Base-by-base conservation (phyloP, 805 yeast genomes). In the Debaryomyces castellii region DNA sequence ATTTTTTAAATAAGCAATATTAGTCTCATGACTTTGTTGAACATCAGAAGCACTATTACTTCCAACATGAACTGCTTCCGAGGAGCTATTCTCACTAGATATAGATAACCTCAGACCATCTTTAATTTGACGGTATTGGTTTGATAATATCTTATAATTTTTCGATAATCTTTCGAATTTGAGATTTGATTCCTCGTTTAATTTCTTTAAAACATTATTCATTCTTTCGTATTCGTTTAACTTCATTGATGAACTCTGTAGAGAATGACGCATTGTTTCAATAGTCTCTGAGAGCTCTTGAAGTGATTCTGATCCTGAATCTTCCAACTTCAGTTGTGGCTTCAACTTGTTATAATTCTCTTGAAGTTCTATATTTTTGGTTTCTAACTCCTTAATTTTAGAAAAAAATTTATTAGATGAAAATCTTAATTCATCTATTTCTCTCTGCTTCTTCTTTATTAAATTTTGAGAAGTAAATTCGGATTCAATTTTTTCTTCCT, bases 1-100 rank as follows among this genome's bases (percentile, higher is more conserved):
- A 60, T 94, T 94, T 62, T 87, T 88, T 42, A 90, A 75, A 60
- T 92, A 92, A 10, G 95, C 88, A 17, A 85, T 73, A 40, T 53
- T 56, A 2, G 57, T 44, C 32, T 30, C 38, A 38, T 48, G 14
- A 17, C 43, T 49, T 10, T 40, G 22, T 37, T 43, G 16, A 66
- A 62, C 21, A 5, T 43, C 50, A 16, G 45, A 50, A 14, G 35
- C 20, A 3, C 56, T 50, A 11, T 37, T 23, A 30, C 44, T 50
- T 1, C 40, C 24, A 2, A 11, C 5, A 45, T 22, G 42, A 3
- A 43, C 39, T 18, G 43, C 39, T 9, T 41, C 40, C 6, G 27
- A 30, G n/a, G 42, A 39, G 39, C 41, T 42, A 37, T 35, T 41
- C 9, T 41, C 20, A n/a, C 24, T 39, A 3, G 40, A 22, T 20